A percentile compares a stretch with the other conserved stretches of the same genome.
Conservation (phyloP, 2,329 filamentous ascomycete species). For the Dryadomyces sulphureus region DNA sequence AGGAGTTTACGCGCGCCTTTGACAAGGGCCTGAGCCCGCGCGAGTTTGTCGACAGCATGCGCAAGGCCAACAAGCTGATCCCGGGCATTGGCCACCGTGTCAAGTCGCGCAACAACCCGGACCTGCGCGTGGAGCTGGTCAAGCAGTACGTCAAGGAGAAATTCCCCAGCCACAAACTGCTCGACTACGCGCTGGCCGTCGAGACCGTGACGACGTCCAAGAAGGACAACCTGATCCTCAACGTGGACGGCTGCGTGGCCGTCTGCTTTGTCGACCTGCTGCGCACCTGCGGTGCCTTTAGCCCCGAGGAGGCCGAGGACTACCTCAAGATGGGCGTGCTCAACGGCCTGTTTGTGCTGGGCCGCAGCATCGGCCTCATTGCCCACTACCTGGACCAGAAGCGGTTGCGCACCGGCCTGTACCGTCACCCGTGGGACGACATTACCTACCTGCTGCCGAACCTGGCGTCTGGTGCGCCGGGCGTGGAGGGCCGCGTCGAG, state of each 20-base stretch:
- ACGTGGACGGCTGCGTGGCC: conserved; percentile 95
- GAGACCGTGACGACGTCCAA: conserved; percentile 98
- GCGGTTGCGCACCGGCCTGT: conserved; percentile 93
- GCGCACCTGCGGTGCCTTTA: conserved; percentile 97
- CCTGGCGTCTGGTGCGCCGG: conserved; percentile 55
- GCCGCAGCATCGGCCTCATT: conserved; percentile 95
- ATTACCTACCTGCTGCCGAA: conserved; percentile 88
- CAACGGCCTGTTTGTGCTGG: conserved; percentile 97
- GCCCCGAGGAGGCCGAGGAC: conserved; percentile 89
- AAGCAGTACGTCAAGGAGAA: conserved; percentile 97
- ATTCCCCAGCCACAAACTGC: conserved; percentile 95
- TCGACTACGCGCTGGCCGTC: conserved; percentile 95
- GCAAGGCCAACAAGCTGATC: conserved; percentile 99
- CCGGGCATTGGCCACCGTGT: conserved; percentile 98
- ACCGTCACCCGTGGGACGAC: conserved; percentile 98
- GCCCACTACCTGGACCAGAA: conserved; percentile 99
- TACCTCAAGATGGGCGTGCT: conserved; percentile 98
- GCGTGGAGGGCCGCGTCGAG: conserved; percentile 77
- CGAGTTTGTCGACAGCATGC: conserved; percentile 98
- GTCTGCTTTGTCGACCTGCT: conserved; percentile 98
- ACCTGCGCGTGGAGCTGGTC: conserved; percentile 97
- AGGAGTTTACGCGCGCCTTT: conserved; percentile 96
- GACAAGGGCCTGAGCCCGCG: conserved; percentile 96
- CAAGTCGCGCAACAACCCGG: conserved; percentile 99
- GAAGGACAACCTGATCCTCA: conserved; percentile 99